Percentiles rank a stretch among this genome's conserved stretches.
phyloP scores from a whole-genome alignment of 495 filamentous ascomycete genomes.

The Rostrohypoxylon terebratum region DNA sequence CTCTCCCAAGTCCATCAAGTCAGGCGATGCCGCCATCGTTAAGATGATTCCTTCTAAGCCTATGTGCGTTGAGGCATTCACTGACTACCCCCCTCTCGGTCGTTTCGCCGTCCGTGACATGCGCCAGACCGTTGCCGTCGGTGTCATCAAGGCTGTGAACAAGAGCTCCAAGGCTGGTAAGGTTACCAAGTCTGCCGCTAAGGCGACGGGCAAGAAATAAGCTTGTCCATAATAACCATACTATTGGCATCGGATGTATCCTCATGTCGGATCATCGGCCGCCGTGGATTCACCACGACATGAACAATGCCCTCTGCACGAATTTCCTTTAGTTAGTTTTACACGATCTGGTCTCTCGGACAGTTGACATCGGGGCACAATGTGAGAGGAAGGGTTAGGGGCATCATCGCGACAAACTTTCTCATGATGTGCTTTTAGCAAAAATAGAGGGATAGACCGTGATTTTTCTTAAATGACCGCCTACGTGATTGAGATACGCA shows the following conservation, averaged over 20 bases:
- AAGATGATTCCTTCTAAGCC: constrained; percentile 99
- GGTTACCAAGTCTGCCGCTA: constrained; percentile 79
- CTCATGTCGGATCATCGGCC: constrained; percentile 18
- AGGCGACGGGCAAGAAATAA: constrained; percentile 71
- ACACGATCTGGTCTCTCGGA: constrained; percentile 58
- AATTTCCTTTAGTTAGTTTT: constrained; percentile 56
- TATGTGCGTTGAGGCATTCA: constrained; percentile 99
- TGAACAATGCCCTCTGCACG: constrained; percentile 43
- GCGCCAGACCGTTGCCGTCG: constrained; percentile 95
- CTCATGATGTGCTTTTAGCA: constrained; percentile 63
- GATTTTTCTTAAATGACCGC: constrained; percentile 14
- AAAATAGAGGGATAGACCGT: constrained; percentile 64
- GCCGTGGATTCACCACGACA: constrained; percentile 36
- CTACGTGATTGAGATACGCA: constrained; percentile 13
- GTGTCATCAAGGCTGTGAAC: constrained; percentile 82
- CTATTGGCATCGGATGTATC: background rate
- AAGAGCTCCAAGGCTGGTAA: constrained; percentile 60
- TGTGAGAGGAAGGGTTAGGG: constrained; percentile 58
- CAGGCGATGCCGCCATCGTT: constrained; percentile 99
- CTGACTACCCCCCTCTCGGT: constrained; percentile 97
- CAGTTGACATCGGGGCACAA: constrained; percentile 60
- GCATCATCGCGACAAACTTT: constrained; percentile 60
- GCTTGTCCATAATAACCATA: constrained; percentile 30
- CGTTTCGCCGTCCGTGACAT: constrained; percentile 98
- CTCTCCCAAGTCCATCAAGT: constrained; percentile 99